A percentile compares a stretch with the other conserved stretches of the same genome.
phyloP scores from a whole-genome alignment of 345 rosid species.

The Acer yangbiense region DNA sequence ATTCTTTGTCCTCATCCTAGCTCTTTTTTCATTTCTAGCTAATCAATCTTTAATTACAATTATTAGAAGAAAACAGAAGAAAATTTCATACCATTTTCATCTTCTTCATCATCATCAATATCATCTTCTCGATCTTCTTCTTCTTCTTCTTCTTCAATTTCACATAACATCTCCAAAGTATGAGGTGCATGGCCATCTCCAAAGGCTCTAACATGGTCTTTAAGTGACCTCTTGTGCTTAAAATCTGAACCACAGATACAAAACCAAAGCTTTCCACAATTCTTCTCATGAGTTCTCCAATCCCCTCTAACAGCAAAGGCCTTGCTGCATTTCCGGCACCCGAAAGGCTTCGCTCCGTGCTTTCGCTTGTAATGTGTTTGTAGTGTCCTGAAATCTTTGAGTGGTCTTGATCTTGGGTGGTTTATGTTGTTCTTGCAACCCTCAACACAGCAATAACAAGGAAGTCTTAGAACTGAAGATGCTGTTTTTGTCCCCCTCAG shows the following conservation, averaged over 20 bases:
- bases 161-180: conserved; percentile 32
- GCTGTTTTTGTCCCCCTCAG: conserved; percentile 72
- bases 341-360: conserved; percentile 74
- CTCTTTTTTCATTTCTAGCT: conserved; percentile 1
- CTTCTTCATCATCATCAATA: conserved; percentile 13
- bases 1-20: conserved; percentile 26
- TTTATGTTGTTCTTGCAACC: conserved; percentile 91
- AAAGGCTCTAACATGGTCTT: conserved; percentile 67
- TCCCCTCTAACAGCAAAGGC: conserved; percentile 68
- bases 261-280: conserved; percentile 68
- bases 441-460: conserved; percentile 78
- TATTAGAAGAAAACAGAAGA: conserved; percentile 19
- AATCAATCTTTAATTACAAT: background rate
- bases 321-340: conserved; percentile 56
- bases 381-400: conserved; percentile 89
- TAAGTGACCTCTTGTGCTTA: conserved; percentile 70
- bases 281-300: conserved; percentile 77
- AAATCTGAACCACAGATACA: conserved; percentile 73
- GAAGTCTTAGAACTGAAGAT: conserved; percentile 64
- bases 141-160: conserved; percentile 32
- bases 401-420: conserved; percentile 78
- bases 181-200: conserved; percentile 62
- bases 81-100: conserved; percentile 17
- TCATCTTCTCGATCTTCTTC: conserved; percentile 22
- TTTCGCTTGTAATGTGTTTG: conserved; percentile 91